phyloP scores from a whole-genome alignment of 2,329 filamentous ascomycete species.

The Scedosporium minutisporum region DNA sequence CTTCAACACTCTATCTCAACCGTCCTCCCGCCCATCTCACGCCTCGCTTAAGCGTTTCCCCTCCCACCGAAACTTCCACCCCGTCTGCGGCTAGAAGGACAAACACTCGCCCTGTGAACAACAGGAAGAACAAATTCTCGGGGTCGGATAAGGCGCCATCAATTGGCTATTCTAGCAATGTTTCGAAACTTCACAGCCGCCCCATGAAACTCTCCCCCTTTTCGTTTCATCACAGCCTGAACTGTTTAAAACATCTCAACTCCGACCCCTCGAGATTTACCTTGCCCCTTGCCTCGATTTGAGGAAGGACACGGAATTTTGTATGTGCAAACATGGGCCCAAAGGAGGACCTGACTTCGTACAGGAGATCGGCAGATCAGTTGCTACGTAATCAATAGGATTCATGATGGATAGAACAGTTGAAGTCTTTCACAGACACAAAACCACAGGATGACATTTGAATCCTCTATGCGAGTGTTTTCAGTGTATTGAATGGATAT shows the following conservation, averaged over 20 bases:
- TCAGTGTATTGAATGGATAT: neutral
- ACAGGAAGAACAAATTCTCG: too few relatives aligned
- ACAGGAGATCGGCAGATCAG: neutral
- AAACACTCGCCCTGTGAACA: neutral
- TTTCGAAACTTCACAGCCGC: neutral
- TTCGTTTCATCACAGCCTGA: neutral
- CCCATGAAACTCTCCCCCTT: neutral
- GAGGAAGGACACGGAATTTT: too few relatives aligned
- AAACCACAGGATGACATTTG: neutral
- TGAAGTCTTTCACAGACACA: too few relatives aligned
- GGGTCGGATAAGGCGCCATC: too few relatives aligned
- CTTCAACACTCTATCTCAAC: neutral
- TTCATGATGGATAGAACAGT: too few relatives aligned
- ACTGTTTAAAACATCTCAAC: neutral
- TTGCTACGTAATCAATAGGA: too few relatives aligned
- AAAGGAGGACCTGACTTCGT: neutral
- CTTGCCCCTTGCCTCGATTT: neutral
- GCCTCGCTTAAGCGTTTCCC: neutral
- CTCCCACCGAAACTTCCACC: neutral
- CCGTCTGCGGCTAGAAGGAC: neutral
- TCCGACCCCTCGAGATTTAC: neutral
- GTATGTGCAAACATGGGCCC: neutral
- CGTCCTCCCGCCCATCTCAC: neutral
- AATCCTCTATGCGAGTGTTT: neutral
- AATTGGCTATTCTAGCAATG: neutral